phyloP scores from a whole-genome alignment of 1,284 basidiomycete species.

The Golubevia sp. region DNA sequence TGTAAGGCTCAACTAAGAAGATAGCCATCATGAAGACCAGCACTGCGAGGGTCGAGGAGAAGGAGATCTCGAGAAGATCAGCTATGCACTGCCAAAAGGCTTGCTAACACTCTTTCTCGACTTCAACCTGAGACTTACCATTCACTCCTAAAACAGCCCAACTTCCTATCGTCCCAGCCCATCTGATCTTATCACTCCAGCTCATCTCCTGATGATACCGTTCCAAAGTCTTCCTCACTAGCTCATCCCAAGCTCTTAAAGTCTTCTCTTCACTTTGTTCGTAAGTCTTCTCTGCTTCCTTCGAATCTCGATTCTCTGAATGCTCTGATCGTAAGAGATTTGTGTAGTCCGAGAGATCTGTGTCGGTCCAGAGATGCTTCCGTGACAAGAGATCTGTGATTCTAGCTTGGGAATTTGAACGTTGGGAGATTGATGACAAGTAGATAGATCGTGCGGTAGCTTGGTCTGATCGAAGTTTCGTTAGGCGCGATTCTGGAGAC shows the following conservation, averaged over 20 bases:
- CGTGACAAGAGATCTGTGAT: slow-evolving; percentile 51
- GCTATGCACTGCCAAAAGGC: too few species aligned
- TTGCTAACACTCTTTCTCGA: too few species aligned
- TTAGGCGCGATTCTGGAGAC: slow-evolving; percentile 19
- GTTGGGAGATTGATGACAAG: slow-evolving; percentile 27
- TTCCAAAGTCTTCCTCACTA: slow-evolving; percentile 46
- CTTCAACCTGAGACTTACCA: slow-evolving; percentile 9
- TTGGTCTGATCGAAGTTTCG: slow-evolving; percentile 14
- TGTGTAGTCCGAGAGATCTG: slow-evolving; percentile 45
- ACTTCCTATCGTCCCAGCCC: slow-evolving; percentile 43
- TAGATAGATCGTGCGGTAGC: slow-evolving; percentile 26
- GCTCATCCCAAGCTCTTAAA: slow-evolving; percentile 39
- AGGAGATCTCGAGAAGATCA: too few species aligned
- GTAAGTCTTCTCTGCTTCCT: slow-evolving; percentile 25
- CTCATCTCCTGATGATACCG: slow-evolving; percentile 57
- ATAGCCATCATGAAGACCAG: slow-evolving; percentile 51
- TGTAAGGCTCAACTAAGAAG: slow-evolving; percentile 57
- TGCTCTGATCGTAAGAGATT: slow-evolving; percentile 48
- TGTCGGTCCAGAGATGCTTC: slow-evolving; percentile 40
- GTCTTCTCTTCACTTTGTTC: slow-evolving; percentile 35
- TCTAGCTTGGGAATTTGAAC: slow-evolving; percentile 33
- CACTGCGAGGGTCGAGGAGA: slow-evolving; percentile 12
- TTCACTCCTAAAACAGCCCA: slow-evolving; percentile 45
- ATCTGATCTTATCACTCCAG: slow-evolving; percentile 51
- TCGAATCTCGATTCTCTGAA: slow-evolving; percentile 24